Base-by-base conservation (phyloP, 768 basidiomycete genomes). In the Hypholoma sublateritium region DNA sequence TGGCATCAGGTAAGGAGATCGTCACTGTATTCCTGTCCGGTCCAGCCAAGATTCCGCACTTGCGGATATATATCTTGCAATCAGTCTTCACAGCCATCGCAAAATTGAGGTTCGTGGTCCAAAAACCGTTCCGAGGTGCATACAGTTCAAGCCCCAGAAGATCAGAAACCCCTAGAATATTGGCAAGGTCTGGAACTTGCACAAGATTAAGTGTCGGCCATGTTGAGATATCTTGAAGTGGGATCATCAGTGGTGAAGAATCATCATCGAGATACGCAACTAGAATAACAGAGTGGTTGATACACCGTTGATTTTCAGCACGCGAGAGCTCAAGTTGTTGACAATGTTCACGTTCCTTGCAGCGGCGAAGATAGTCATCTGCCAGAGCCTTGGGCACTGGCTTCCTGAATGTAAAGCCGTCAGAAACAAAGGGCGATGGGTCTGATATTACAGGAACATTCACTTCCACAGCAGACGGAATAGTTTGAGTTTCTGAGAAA, bases 141-240 rank as follows among this genome's bases (percentile, higher is more conserved):
- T 54, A 54, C 5, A 54, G 53, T 9, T 54, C 53, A 36, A 54
- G 41, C 5, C 42, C 32, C 6, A 24, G 16, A 54, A 42, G 28
- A n/a, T 41, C 42, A 4, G 12, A 12, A 6, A 54, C 19, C 3
- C 53, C 41, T 3, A 54, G 43, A 36, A 22, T 36, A 8, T 22
- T 25, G 2, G 34, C 3, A 8, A 54, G 41, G 21, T 43, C 37
- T 28, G 39, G 37, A 3, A 43, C 24, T 8, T 54, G 41, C 16
- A 22, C 19, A n/a, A 54, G 28, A 24, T 54, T 54, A 3, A 54
- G 24, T 5, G 43, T 54, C 25, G 53, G 53, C 42, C 53, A 54
- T 7, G 53, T 54, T 24, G 41, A 42, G 53, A 54, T 54, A 39
- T 54, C 53, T 39, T 54, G 53, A 3, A 54, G 53, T 24, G 53